phyloP scores from a whole-genome alignment of 2,329 filamentous ascomycete species.

The Emericellopsis atlantica region DNA sequence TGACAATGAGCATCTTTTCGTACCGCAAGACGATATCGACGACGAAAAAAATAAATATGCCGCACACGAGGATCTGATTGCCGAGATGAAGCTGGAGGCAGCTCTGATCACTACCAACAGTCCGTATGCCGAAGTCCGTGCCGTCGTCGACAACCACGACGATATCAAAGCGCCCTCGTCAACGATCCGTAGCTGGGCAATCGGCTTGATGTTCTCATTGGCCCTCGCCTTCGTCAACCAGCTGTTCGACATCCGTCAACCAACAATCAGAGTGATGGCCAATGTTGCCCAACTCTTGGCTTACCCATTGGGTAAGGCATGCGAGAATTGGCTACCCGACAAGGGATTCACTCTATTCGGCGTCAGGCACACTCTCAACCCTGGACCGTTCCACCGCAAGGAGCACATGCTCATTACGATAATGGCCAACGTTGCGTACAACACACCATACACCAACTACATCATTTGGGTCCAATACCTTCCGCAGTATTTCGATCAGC shows the following conservation, averaged over 20 bases:
- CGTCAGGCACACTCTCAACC: slow-evolving; percentile 35
- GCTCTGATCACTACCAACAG: slow-evolving; percentile 42
- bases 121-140: slow-evolving; percentile 44
- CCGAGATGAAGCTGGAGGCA: slow-evolving; percentile 42
- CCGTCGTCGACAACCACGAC: slow-evolving; percentile 44
- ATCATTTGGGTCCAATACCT: slow-evolving; percentile 42
- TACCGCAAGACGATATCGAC: slow-evolving; percentile 4
- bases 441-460: slow-evolving; percentile 39
- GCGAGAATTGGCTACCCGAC: slow-evolving; percentile 37
- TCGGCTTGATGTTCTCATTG: slow-evolving; percentile 37
- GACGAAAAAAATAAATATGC: slow-evolving; percentile 25
- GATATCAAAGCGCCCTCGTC: slow-evolving; percentile 33
- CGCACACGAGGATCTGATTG: slow-evolving; percentile 32
- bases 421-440: slow-evolving; percentile 47
- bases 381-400: slow-evolving; percentile 44
- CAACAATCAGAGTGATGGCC: slow-evolving; percentile 37
- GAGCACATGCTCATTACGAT: slow-evolving; percentile 50
- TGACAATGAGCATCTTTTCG: slow-evolving; percentile 29
- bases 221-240: slow-evolving; percentile 40
- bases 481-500: slow-evolving; percentile 40
- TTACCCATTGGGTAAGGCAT: slow-evolving; percentile 39
- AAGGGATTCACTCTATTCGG: slow-evolving; percentile 32
- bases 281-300: slow-evolving; percentile 45
- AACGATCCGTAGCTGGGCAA: slow-evolving; percentile 40
- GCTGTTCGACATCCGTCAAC: slow-evolving; percentile 44